Evolutionary conservation across 495 filamentous ascomycete genomes (phyloP).

Genomic region (Cercophora newfieldiana): DNA sequence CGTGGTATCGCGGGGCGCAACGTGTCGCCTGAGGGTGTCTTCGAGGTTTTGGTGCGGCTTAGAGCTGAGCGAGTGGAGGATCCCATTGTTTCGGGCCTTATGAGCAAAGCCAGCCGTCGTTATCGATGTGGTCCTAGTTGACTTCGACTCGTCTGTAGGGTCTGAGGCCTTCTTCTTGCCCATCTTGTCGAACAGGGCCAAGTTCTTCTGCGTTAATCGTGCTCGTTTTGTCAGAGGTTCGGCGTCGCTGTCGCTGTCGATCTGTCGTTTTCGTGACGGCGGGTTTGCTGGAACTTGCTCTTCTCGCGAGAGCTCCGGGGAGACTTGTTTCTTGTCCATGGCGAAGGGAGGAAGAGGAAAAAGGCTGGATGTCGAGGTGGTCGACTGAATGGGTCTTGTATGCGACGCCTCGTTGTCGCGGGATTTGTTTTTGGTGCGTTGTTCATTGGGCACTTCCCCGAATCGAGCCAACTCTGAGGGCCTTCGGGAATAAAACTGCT

Average conservation of each 20-base stretch:
- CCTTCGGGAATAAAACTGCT: conserved; percentile 10
- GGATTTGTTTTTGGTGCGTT: not conserved
- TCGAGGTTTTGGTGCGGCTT: conserved; percentile 27
- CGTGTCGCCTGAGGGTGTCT: conserved; percentile 25
- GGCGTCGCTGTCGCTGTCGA: too few species aligned
- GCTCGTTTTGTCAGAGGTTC: too few species aligned
- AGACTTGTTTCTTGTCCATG: not conserved
- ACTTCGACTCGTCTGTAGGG: too few species aligned
- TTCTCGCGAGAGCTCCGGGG: not conserved
- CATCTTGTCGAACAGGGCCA: conserved; percentile 7
- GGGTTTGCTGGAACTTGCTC: conserved; percentile 1
- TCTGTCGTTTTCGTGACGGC: not conserved
- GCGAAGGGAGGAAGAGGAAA: not conserved
- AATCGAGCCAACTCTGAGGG: conserved; percentile 5
- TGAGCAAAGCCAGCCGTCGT: conserved; percentile 1
- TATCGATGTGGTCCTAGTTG: not conserved
- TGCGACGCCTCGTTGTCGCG: not conserved
- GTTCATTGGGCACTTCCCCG: too few species aligned
- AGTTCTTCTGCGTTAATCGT: too few species aligned
- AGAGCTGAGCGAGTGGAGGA: conserved; percentile 20
- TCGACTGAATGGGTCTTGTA: too few species aligned
- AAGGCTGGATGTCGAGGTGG: not conserved
- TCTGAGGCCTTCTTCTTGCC: too few species aligned
- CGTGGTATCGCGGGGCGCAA: conserved; percentile 22
- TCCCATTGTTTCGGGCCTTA: not conserved